Evolutionary conservation across 2,329 filamentous ascomycete genomes (phyloP).

Genomic region (Coniella lustricola): DNA sequence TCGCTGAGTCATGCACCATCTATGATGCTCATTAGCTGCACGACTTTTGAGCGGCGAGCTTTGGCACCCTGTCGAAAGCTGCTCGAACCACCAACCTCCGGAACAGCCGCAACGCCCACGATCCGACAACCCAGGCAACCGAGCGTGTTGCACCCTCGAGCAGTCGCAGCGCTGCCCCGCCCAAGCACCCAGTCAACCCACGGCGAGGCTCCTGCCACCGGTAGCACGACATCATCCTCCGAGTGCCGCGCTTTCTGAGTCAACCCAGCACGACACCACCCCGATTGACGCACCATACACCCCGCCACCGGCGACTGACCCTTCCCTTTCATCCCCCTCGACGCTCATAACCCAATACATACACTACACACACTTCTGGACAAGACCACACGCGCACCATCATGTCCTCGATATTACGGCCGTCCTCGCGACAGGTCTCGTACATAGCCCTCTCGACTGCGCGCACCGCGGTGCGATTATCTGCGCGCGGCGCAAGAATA

Average conservation of each 20-base stretch:
- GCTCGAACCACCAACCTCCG: constrained; percentile 4
- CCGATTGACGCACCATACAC: constrained; percentile 7
- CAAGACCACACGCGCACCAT: neutral
- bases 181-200: neutral
- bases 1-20: constrained; percentile 1
- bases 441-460: constrained; percentile 21
- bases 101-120: constrained; percentile 5
- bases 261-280: neutral
- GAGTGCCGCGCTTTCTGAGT: constrained; percentile 5
- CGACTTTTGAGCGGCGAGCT: neutral
- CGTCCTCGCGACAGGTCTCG: constrained; percentile 24
- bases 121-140: neutral
- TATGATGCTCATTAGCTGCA: constrained; percentile 4
- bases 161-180: neutral
- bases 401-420: constrained; percentile 24
- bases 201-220: constrained; percentile 4
- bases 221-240: constrained; percentile 13
- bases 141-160: neutral
- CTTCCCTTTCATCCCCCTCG: neutral
- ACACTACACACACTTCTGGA: neutral
- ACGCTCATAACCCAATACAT: neutral
- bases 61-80: neutral
- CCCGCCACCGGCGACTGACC: constrained; percentile 6
- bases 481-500: constrained; percentile 17
- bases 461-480: constrained; percentile 19